Evolutionary conservation across 2,329 filamentous ascomycete genomes (phyloP), one percentile per base, ranked within the genome.

Genomic region (Diaporthe longicolla): DNA sequence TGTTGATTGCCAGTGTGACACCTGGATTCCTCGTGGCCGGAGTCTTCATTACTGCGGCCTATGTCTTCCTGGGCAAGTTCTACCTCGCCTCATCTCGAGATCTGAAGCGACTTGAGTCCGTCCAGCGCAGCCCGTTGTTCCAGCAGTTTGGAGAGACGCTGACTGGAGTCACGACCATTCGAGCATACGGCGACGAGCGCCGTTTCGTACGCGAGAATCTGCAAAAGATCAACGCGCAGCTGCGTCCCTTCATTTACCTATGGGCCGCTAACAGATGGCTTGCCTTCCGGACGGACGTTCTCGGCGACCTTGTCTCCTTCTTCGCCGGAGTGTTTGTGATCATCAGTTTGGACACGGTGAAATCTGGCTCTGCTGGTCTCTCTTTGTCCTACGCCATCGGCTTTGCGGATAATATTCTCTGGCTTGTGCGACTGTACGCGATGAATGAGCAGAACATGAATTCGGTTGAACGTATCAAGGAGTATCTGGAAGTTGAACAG

Each of bases 371-470:
- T 65, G 97, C 96, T 43, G 97, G 97, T 86, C 90, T 99, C 76
- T 97, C 97, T 7, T 87, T 99, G 79, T 98, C 95, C 68, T 99
- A 99, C 80, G 97, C 97, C 21, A 94, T 99, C 78, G 96, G 94
- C 1, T 99, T 99, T 80, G 97, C 95, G 0, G 97, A 99, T 82
- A 98, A 98, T 77, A 93, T 99, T 9, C 86, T 99, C 24, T 99
- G 97, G 97, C 92, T 98, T 72, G 95, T 99, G 40, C 93, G 97
- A 61, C 88, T 98, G 19, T 99, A 99, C 82, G 93, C 95, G 0
- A 91, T 94, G 81, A 98, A 98, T 80, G 97, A 99, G 84, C 97
- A 99, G 84, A 98, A 98, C 84, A 98, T 99, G 97, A 99, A 99
- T 84, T 96, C 96, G 3, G 95, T 98, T 65, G 97, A 99, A 84